phyloP scores from a whole-genome alignment of 192 early-diverging fungal species.

The Coemansia sp. region DNA sequence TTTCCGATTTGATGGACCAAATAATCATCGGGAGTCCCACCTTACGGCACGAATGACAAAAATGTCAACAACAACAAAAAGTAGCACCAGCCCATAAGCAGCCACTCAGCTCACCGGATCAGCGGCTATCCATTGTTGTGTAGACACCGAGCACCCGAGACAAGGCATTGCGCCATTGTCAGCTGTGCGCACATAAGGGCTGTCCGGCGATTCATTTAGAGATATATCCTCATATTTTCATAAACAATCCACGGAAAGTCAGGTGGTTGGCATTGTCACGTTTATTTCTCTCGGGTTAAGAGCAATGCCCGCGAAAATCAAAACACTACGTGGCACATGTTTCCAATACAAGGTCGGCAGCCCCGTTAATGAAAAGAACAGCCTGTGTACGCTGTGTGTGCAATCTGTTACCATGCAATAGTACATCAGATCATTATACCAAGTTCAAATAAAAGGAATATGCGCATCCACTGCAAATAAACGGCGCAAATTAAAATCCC shows the following conservation, averaged over 20 bases:
- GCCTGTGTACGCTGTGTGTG: neutral
- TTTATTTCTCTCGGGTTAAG: neutral
- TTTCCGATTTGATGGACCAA: neutral
- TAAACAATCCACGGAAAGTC: neutral
- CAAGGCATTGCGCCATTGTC: neutral
- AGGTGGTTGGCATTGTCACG: neutral
- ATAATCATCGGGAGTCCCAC: neutral
- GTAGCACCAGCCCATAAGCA: neutral
- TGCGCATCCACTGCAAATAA: neutral
- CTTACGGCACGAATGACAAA: neutral
- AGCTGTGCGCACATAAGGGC: neutral
- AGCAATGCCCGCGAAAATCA: neutral
- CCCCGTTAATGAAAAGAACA: neutral
- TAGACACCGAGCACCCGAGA: neutral
- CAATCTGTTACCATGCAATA: no score
- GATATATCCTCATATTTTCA: neutral
- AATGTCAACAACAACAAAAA: neutral
- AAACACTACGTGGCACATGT: neutral
- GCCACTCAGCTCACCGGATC: neutral
- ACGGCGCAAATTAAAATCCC: neutral
- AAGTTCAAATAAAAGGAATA: neutral
- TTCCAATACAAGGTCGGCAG: neutral
- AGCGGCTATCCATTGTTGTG: neutral
- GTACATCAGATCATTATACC: neutral
- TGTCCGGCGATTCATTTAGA: neutral